A percentile compares a stretch with the other conserved stretches of the same genome.
phyloP scores from a whole-genome alignment of 352 stramenopile genomes.

The Phytophthora crassamura region DNA sequence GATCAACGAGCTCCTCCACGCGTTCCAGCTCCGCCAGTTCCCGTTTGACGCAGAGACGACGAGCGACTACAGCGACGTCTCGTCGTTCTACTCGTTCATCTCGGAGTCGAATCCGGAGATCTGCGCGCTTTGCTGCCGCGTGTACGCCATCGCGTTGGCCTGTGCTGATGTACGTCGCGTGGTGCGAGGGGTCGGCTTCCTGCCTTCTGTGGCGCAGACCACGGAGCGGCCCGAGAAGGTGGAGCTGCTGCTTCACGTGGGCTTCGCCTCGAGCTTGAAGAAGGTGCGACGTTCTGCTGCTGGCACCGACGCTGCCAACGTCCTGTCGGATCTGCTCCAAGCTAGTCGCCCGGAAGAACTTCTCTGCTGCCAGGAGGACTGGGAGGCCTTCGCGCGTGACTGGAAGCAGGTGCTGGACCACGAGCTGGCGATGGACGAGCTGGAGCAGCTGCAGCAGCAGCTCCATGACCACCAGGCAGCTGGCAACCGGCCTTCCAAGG shows the following conservation, averaged over 20 bases:
- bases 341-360: conserved; percentile 45
- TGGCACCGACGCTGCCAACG: background rate
- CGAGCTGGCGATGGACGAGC: conserved; percentile 65
- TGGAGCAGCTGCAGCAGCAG: conserved; percentile 49
- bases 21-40: conserved; percentile 74
- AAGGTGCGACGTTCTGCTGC: conserved; percentile 10
- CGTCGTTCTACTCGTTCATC: conserved; percentile 87
- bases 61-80: conserved; percentile 79
- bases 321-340: conserved; percentile 34
- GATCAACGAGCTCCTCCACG: conserved; percentile 60
- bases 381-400: conserved; percentile 62
- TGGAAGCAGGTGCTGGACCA: conserved; percentile 61
- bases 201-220: conserved; percentile 61
- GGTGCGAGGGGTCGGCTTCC: conserved; percentile 67
- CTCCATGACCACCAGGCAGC: conserved; percentile 16
- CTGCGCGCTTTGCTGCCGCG: conserved; percentile 75
- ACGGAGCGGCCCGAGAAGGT: conserved; percentile 52
- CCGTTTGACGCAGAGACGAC: conserved; percentile 78
- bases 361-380: conserved; percentile 61
- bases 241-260: conserved; percentile 71
- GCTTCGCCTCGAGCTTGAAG: conserved; percentile 68
- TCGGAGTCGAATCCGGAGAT: conserved; percentile 84
- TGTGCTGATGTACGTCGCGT: conserved; percentile 62
- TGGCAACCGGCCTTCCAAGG: conserved; percentile 23
- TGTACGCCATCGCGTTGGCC: conserved; percentile 74